phyloP scores from a whole-genome alignment of 2,329 filamentous ascomycete species.

The Fusarium tanahbumbuense region DNA sequence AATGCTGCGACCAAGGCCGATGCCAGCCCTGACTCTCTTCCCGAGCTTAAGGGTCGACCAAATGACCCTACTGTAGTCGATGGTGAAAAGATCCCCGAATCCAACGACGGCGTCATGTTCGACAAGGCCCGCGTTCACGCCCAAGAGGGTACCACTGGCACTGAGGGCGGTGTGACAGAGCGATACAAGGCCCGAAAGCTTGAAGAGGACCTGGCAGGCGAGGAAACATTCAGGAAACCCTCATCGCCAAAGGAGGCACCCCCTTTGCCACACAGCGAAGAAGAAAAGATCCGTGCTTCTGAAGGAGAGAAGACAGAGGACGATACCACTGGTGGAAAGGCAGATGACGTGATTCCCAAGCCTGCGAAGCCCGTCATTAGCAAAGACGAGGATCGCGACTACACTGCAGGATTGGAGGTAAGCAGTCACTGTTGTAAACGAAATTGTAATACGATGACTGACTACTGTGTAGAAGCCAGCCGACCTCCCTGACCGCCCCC shows the following conservation, averaged over 20 bases:
- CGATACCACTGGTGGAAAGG: constrained; percentile 4
- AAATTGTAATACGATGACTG: constrained; percentile 14
- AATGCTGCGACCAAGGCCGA: constrained; percentile 34
- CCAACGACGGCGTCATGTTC: constrained; percentile 90
- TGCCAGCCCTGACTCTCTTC: constrained; percentile 54
- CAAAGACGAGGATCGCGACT: constrained; percentile 49
- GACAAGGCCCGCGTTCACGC: constrained; percentile 81
- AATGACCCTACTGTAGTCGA: constrained; percentile 65
- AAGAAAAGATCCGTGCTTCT: constrained; percentile 70
- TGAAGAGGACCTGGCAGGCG: constrained; percentile 73
- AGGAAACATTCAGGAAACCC: constrained; percentile 78
- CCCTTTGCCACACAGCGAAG: constrained; percentile 82
- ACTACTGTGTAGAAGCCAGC: constrained; percentile 73
- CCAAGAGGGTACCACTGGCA: constrained; percentile 88
- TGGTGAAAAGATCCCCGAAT: constrained; percentile 70
- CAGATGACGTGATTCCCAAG: constrained; percentile 28
- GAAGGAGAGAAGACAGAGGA: constrained; percentile 44
- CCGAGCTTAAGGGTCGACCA: constrained; percentile 62
- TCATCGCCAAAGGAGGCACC: constrained; percentile 87
- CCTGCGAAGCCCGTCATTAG: constrained; percentile 53
- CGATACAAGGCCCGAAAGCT: constrained; percentile 82
- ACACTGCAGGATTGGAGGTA: constrained; percentile 54
- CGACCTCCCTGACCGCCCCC: constrained; percentile 81
- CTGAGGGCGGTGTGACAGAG: constrained; percentile 88
- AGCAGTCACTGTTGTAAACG: constrained; percentile 4